Base-by-base conservation (phyloP, 495 filamentous ascomycete genomes). In the Neurospora intermedia region DNA sequence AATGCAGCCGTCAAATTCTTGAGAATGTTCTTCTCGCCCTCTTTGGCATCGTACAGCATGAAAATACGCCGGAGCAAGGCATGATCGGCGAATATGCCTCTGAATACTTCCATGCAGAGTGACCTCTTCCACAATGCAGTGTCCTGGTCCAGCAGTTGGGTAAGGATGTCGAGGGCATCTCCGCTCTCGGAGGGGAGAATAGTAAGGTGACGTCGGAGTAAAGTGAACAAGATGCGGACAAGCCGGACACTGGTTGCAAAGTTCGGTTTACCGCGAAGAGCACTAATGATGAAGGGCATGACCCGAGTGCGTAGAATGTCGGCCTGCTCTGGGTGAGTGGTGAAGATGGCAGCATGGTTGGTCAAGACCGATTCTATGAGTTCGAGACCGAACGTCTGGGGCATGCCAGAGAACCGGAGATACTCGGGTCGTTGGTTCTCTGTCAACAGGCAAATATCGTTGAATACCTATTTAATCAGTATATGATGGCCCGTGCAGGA, bases 61-160 rank as follows among this genome's bases (percentile, higher is more conserved):
- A 93, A 98, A 8, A 98, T 92, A 20, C 91, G 89, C 48, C 95
- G 86, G 7, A 97, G 85, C 13, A 96, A 87, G 3, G 86, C 85
- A 16, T 91, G 88, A 70, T 97, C 94, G 0, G 91, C 84, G 81
- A 96, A 96, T 46, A 98, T 86, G 31, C 90, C 92, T 41, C 92
- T 88, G 75, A 97, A 93, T 0, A 97, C 86, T 77, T 99, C 96
- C 90, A 99, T 94, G 74, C 93, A 95, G 20, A 97, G 79, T 1
- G 92, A 89, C 45, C 96, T 85, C 78, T 93, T 97, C 96, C 96
- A 99, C 6, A 88, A 79, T 1, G 88, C 84, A 6, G 89, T 88
- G 73, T 97, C 96, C 16, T 92, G 92, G 76, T 99, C 96, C 16
- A 98, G 85, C 75, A 96, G 87, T 75, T 96, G 93, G 9, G 92